Evolutionary conservation across 2,329 filamentous ascomycete genomes (phyloP).

Genomic region (Xylariaceae sp.): DNA sequence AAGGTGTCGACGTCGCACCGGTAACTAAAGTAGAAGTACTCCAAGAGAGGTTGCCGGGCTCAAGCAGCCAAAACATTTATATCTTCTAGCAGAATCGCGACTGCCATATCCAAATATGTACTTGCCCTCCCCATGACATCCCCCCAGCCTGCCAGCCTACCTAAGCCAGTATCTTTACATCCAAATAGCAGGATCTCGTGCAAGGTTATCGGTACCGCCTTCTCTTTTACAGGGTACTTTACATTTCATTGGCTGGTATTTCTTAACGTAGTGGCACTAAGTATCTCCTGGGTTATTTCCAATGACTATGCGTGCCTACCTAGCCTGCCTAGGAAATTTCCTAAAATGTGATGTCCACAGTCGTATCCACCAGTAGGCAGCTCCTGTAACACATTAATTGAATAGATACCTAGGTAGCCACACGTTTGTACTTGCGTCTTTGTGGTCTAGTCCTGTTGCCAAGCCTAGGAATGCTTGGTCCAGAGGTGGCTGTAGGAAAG

Average conservation of each 20-base stretch:
- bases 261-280: not conserved
- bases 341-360: not conserved
- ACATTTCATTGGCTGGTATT: not conserved
- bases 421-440: not conserved
- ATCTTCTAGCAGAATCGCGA: not conserved
- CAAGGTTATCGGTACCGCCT: not conserved
- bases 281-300: not conserved
- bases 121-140: not conserved
- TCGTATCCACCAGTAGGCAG: not conserved
- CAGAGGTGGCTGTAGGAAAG: not conserved
- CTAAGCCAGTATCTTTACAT: not conserved
- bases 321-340: not conserved
- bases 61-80: not conserved
- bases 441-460: not conserved
- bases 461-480: not conserved
- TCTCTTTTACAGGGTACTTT: not conserved
- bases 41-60: not conserved
- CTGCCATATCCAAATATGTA: slow-evolving; percentile 2
- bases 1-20: not conserved
- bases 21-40: not conserved
- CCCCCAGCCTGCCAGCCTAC: not conserved
- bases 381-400: slow-evolving; percentile 1
- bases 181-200: not conserved
- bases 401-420: not conserved
- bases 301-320: not conserved